phyloP scores from a whole-genome alignment of 768 basidiomycete species.

The Astraeus odoratus region DNA sequence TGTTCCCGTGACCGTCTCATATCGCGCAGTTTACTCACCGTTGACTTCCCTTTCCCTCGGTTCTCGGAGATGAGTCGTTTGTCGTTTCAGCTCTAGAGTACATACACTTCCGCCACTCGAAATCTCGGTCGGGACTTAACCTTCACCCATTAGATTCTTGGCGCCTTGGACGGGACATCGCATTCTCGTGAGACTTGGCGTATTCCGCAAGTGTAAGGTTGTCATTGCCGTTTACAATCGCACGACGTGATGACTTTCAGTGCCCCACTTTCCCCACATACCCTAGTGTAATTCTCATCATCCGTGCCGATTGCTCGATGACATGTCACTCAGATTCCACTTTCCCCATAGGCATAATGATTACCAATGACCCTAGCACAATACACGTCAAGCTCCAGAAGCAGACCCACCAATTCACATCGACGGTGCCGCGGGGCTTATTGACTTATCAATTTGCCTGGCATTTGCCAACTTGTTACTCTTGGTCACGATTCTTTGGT shows the following conservation, averaged over 20 bases:
- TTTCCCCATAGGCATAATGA: not conserved
- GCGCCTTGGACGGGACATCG: no score
- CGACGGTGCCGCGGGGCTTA: not conserved
- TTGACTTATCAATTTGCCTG: not conserved
- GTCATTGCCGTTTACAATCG: not conserved
- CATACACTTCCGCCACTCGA: not conserved
- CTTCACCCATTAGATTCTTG: not conserved
- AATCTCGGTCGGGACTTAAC: not conserved
- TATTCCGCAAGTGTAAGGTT: not conserved
- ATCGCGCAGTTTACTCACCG: not conserved
- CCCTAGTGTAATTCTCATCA: no score
- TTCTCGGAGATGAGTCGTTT: not conserved
- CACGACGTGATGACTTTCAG: no score
- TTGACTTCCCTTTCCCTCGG: constrained; percentile 1
- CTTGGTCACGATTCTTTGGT: not conserved
- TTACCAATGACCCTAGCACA: not conserved
- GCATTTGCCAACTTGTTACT: not conserved
- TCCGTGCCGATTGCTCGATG: not conserved
- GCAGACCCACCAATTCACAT: not conserved
- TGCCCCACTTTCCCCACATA: not conserved
- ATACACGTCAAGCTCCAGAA: not conserved
- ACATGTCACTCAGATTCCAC: not conserved
- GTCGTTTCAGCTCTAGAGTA: not conserved
- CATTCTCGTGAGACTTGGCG: no score
- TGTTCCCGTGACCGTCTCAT: not conserved